Base-by-base conservation (phyloP, 2,329 filamentous ascomycete species). In the Colletotrichum graminicola region DNA sequence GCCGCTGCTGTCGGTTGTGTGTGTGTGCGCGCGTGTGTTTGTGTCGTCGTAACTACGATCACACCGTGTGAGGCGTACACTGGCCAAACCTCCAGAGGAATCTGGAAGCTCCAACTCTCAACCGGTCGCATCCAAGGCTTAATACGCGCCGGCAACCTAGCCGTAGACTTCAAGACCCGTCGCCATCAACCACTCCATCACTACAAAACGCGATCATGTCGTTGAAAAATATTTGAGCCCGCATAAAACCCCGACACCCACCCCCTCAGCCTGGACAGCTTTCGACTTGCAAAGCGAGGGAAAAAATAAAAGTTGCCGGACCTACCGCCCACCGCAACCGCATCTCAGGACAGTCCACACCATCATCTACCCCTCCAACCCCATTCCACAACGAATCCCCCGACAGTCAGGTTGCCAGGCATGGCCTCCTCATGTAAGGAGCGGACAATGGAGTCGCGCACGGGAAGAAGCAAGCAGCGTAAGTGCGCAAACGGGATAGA, bases 381-480 rank as follows among this genome's bases (percentile, higher is more conserved):
- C 34, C 64, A 52, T 68, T 43, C 59, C 41, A 39, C 60, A 63
- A 47, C 51, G 57, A 69, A 55, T 52, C 62, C 60, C 60, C 32
- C 67, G 49, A 67, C 39, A 57, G 59, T 29, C 54, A 47, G 41
- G 61, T 66, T 67, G 60, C 64, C 60, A 43, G 26, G 63, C 34
- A 74, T 74, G 73, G 68, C 72, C 54, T 74, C 73, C 57, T 72
- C 68, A 29, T 54, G 65, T 49, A 81, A 76, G 73, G 83, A 78
- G 77, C 88, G 88, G 76, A 84, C 88, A 63, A 92, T 91, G 90
- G 87, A 94, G 85, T 93, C 93, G 73, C 89, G 93, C 78, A 91
- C 89, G 66, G 93, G 93, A 77, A 88, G 93, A 80, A 91, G 86
- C 79, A 95, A 95, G 79, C 93, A 96, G 83, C 90, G 93, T 94